These are phyloP conservation scores for Ceratocystis smalleyi DNA, from an alignment of 2,329 filamentous ascomycete species.

Conservation along the genomic window DNA sequence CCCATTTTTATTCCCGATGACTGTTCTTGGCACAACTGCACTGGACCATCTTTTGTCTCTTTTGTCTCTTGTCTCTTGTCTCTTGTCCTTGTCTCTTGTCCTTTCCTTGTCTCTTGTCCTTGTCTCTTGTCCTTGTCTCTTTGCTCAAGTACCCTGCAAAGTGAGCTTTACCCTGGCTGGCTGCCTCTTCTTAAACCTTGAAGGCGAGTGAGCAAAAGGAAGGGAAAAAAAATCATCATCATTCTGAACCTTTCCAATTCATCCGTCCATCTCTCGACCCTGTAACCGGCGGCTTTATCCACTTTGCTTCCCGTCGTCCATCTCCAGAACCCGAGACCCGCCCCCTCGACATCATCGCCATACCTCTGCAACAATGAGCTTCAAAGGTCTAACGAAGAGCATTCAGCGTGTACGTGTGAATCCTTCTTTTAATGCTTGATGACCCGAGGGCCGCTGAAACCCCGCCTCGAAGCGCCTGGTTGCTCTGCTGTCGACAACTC, in stretches of 20 bases:
- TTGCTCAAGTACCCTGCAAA: not conserved
- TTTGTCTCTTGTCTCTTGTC: too few relatives aligned
- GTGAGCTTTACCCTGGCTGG: slow-evolving; percentile 12
- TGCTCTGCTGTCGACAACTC: not conserved
- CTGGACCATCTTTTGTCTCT: not conserved
- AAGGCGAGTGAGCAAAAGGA: not conserved
- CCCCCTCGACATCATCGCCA: not conserved
- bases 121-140: too few relatives aligned
- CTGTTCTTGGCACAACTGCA: not conserved
- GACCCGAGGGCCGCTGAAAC: not conserved
- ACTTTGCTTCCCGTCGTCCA: not conserved
- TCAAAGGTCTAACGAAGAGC: slow-evolving; percentile 90
- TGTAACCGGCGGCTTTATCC: not conserved
- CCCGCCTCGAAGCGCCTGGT: not conserved
- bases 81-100: too few relatives aligned
- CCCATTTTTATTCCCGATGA: not conserved
- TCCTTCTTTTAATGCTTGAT: not conserved
- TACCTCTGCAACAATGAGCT: slow-evolving; percentile 54
- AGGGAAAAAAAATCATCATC: slow-evolving; percentile 6
- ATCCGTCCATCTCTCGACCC: not conserved
- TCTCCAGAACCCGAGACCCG: not conserved
- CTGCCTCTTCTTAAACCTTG: slow-evolving; percentile 8
- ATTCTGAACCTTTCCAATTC: not conserved
- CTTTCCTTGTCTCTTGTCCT: too few relatives aligned
- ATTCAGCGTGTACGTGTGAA: slow-evolving; percentile 54